Evolutionary conservation across 2,329 filamentous ascomycete species (phyloP), one percentile per base, ranked within the genome.

Genomic region (Botrytis elliptica): DNA sequence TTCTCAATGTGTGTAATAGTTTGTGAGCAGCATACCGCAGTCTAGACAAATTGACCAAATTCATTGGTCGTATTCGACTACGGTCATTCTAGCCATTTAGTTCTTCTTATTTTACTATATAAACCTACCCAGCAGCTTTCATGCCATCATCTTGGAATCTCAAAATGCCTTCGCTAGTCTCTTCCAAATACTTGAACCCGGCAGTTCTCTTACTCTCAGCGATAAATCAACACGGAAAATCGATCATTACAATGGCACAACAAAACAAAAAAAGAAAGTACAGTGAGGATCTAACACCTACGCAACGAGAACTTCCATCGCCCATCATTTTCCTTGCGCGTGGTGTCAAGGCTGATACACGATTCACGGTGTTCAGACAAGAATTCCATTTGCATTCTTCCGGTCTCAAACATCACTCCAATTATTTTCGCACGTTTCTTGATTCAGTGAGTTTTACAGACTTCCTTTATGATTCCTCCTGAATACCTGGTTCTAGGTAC

Each of bases 151-250:
- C 49, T 52, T n/a, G 49, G 2, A n/a, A 52, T 52, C 22, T 52
- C 49, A n/a, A 52, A 52, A 33, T 33, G 3, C 33, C 33, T 33
- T 33, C 33, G 33, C 33, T 33, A 33, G 33, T 33, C 33, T 33
- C 12, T 55, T n/a, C 5, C 7, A n/a, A 14, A 14, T 3, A 55
- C 3, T n/a, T 2, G 1, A 55, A 7, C 4, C 4, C 12, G 10
- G 16, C 25, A 52, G 46, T 14, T n/a, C 25, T 16, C 49, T n/a
- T 4, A 52, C 25, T 14, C 12, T n/a, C 25, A 16, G 16, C 10
- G 7, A n/a, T 6, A 55, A n/a, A 55, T 10, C 12, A n/a, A 55
- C 49, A 55, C 12, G 16, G 49, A 16, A 16, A 14, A n/a, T 55
- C 12, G 12, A 16, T n/a, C 49, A 55, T 55, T 16, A 16, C 10